These are phyloP conservation scores for Bretziella fagacearum DNA, from an alignment of 2,329 filamentous ascomycete genomes.

Conservation along the genomic window DNA sequence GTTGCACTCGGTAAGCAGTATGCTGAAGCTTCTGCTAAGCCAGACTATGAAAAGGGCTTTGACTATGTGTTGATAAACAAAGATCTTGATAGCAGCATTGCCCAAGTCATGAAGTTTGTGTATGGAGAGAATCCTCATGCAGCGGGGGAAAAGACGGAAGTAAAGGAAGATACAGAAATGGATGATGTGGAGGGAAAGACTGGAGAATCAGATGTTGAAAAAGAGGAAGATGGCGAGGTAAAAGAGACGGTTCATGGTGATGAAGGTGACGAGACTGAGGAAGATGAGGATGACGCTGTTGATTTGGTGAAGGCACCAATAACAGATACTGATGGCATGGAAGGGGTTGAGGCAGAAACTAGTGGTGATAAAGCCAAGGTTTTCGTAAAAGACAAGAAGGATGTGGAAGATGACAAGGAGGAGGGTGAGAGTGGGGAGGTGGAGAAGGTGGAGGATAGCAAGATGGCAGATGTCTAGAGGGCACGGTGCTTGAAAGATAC, in stretches of 20 bases:
- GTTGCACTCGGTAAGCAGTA: constrained; percentile 5
- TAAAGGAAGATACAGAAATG: constrained; percentile 10
- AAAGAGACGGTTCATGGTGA: neutral
- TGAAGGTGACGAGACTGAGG: too few species aligned
- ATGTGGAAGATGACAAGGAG: neutral
- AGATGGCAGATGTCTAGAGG: neutral
- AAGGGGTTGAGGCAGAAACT: neutral
- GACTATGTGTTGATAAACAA: constrained; percentile 18
- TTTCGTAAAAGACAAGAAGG: too few species aligned
- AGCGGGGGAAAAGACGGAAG: neutral
- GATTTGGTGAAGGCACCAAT: neutral
- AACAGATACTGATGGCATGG: neutral
- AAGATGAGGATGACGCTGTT: neutral
- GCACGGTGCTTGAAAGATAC: neutral
- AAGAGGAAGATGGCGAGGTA: neutral
- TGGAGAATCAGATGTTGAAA: neutral
- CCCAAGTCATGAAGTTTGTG: constrained; percentile 19
- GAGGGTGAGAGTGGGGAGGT: neutral
- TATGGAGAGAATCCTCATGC: constrained; percentile 16
- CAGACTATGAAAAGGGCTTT: constrained; percentile 13
- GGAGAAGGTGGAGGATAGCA: neutral
- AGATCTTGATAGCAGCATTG: constrained; percentile 17
- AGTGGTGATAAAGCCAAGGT: too few species aligned
- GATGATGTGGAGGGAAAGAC: neutral
- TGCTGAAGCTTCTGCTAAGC: constrained; percentile 17